Evolutionary conservation across 768 basidiomycete genomes (phyloP).

Genomic region (Suillus clintonianus): DNA sequence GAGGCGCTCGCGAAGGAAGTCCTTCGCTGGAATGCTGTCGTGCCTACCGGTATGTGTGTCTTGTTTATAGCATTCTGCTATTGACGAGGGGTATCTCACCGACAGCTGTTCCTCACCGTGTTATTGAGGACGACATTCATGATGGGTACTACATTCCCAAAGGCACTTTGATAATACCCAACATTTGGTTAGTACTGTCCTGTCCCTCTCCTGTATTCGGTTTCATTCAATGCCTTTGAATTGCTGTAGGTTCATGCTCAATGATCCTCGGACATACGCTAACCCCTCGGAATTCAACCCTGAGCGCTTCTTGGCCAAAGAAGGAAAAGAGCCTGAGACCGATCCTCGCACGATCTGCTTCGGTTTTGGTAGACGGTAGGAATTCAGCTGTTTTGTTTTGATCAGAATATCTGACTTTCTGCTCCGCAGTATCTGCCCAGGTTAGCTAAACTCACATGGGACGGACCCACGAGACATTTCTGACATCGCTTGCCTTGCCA

Average conservation of each 20-base stretch:
- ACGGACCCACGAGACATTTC: conserved; percentile 13
- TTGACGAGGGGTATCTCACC: conserved; percentile 33
- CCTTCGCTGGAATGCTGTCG: conserved; percentile 42
- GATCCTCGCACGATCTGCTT: conserved; percentile 67
- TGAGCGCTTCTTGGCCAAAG: conserved; percentile 52
- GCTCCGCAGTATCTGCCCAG: conserved; percentile 28
- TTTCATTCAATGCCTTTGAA: not conserved
- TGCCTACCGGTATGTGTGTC: conserved; percentile 42
- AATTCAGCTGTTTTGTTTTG: conserved; percentile 10
- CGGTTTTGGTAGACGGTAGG: conserved; percentile 67
- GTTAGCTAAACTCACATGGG: conserved; percentile 11
- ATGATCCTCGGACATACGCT: conserved; percentile 42
- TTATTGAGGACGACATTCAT: conserved; percentile 59
- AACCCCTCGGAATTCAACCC: conserved; percentile 60
- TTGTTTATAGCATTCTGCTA: conserved; percentile 28
- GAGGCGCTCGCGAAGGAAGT: conserved; percentile 66
- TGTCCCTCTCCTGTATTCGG: conserved; percentile 3
- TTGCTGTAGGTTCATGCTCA: conserved; percentile 31
- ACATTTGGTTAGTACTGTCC: conserved; percentile 17
- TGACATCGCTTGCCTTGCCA: conserved; percentile 21
- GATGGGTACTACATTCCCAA: conserved; percentile 65
- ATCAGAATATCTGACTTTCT: conserved; percentile 8
- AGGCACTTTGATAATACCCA: conserved; percentile 28
- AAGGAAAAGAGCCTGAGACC: conserved; percentile 41
- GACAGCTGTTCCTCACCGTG: conserved; percentile 47